Evolutionary conservation across 176 grass and related monocot genomes (phyloP).

Genomic region (Avena atlantica): DNA sequence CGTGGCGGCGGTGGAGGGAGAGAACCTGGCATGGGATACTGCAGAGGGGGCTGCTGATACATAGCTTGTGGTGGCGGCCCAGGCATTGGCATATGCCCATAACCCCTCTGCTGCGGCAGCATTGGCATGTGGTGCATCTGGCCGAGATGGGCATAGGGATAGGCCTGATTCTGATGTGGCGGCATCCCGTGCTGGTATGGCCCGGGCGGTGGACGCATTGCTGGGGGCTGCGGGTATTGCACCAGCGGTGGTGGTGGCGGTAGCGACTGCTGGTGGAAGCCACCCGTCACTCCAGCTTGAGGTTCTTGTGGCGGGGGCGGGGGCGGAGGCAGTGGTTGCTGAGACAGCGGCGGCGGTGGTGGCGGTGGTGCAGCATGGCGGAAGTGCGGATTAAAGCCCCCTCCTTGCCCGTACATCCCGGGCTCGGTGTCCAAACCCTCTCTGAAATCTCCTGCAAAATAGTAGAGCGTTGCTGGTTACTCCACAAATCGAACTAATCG

Average conservation of each 20-base stretch:
- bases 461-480: conserved; percentile 1
- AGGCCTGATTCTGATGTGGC: conserved; percentile 39
- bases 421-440: conserved; percentile 34
- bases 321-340: conserved; percentile 37
- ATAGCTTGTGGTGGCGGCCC: conserved; percentile 40
- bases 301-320: not conserved
- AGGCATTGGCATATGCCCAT: conserved; percentile 41
- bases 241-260: not conserved
- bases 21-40: conserved; percentile 43
- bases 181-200: conserved; percentile 42
- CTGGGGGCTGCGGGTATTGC: conserved; percentile 28
- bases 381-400: conserved; percentile 48
- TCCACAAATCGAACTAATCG: not conserved
- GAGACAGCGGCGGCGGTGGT: conserved; percentile 15
- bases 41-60: conserved; percentile 45
- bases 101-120: conserved; percentile 49
- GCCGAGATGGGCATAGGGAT: conserved; percentile 42
- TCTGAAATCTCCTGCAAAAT: conserved; percentile 44
- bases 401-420: conserved; percentile 71
- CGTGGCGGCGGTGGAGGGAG: conserved; percentile 49
- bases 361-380: conserved; percentile 44
- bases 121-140: conserved; percentile 50
- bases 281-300: conserved; percentile 29
- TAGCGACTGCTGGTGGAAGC: conserved; percentile 38
- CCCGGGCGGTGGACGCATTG: conserved; percentile 42